phyloP scores from a whole-genome alignment of 257 asterid species.

The Ehretia macrophylla region DNA sequence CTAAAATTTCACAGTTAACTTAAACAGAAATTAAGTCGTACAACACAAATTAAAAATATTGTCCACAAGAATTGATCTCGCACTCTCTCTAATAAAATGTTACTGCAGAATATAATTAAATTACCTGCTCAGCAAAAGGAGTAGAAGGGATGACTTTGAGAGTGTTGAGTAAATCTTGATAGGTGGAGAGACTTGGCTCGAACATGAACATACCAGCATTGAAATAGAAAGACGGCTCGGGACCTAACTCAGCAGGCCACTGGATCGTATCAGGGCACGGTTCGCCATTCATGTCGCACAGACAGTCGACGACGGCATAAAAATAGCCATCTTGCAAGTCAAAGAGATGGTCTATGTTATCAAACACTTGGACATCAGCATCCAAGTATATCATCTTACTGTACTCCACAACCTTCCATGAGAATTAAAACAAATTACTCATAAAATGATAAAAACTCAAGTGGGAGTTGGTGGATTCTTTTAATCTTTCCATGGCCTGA shows the following conservation, averaged over 20 bases:
- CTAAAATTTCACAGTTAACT: too few species aligned
- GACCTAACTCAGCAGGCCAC: conserved; percentile 53
- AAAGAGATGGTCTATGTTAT: conserved; percentile 58
- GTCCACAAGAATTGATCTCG: too few species aligned
- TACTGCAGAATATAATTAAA: too few species aligned
- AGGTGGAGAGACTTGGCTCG: conserved; percentile 41
- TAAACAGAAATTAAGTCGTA: too few species aligned
- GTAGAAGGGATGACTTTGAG: conserved; percentile 47
- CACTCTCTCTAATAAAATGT: too few species aligned
- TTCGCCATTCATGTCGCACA: conserved; percentile 36
- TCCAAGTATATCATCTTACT: conserved; percentile 59
- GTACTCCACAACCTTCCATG: conserved; percentile 62
- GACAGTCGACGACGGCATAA: conserved; percentile 51
- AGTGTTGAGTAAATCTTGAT: conserved; percentile 29
- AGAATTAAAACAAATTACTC: neutral
- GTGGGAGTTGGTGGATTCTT: neutral
- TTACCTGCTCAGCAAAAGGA: conserved; percentile 68
- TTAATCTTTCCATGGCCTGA: neutral
- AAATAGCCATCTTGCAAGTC: conserved; percentile 38
- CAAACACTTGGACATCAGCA: conserved; percentile 66
- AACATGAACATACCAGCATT: conserved; percentile 64
- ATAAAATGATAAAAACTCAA: neutral
- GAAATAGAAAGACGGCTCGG: conserved; percentile 39
- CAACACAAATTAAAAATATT: too few species aligned
- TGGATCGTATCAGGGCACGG: conserved; percentile 39